Conservation (phyloP, 2,329 filamentous ascomycete genomes). For the Phaeosphaeria sp. region DNA sequence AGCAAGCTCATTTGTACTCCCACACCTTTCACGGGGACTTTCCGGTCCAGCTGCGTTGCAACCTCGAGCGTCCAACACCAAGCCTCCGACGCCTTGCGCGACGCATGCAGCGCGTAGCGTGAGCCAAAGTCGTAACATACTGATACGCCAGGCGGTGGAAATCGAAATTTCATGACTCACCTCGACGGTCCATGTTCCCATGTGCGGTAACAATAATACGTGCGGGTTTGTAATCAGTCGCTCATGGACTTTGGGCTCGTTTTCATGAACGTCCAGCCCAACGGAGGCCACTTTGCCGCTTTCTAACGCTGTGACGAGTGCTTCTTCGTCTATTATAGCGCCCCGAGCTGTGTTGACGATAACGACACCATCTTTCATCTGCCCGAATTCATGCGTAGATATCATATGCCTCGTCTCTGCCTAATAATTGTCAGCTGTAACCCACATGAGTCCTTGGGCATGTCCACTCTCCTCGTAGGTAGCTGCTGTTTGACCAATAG, state of each 20-base stretch:
- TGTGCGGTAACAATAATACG: slow-evolving; percentile 80
- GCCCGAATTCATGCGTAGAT: slow-evolving; percentile 70
- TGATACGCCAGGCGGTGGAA: not conserved
- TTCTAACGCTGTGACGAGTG: slow-evolving; percentile 75
- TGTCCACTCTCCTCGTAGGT: not conserved
- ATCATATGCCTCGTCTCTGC: slow-evolving; percentile 77
- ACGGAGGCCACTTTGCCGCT: slow-evolving; percentile 72
- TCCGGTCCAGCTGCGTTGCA: slow-evolving; percentile 4
- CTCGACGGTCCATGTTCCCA: slow-evolving; percentile 83
- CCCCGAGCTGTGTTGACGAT: slow-evolving; percentile 85
- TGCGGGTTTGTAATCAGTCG: slow-evolving; percentile 73
- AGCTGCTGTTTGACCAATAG: not conserved
- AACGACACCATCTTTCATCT: slow-evolving; percentile 79
- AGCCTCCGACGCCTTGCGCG: not conserved
- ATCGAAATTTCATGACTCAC: slow-evolving; percentile 28
- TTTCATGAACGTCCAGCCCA: slow-evolving; percentile 83
- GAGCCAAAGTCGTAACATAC: not conserved
- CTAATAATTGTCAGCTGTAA: slow-evolving; percentile 25
- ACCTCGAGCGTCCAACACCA: not conserved
- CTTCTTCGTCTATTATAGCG: slow-evolving; percentile 81
- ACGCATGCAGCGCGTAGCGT: not conserved
- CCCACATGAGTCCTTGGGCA: not conserved
- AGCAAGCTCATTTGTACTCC: slow-evolving; percentile 8
- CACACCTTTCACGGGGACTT: slow-evolving; percentile 7
- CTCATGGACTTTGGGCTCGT: slow-evolving; percentile 70